phyloP scores from a whole-genome alignment of 176 grass and related monocot species.

The Thalia dealbata region DNA sequence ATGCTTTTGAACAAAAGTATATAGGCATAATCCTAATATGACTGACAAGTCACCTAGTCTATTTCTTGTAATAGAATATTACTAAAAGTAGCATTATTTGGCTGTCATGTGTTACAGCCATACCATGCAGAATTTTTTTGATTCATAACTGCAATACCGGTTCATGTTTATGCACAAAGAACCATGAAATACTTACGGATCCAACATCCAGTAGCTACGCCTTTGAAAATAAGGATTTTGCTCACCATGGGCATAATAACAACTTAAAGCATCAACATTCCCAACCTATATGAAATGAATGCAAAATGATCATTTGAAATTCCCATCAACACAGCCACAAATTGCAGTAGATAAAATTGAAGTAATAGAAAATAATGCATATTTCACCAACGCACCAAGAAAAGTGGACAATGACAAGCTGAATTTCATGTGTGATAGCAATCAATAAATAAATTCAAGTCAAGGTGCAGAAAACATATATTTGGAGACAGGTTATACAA shows the following conservation, averaged over 20 bases:
- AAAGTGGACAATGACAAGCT: not conserved
- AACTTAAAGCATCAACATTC: slow-evolving; percentile 85
- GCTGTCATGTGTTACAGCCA: no score
- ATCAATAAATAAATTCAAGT: not conserved
- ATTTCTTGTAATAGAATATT: no score
- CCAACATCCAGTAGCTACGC: slow-evolving; percentile 87
- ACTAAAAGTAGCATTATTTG: not conserved
- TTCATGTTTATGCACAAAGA: not conserved
- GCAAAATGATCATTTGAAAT: slow-evolving; percentile 3
- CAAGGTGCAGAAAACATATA: not conserved
- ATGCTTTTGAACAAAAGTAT: not conserved
- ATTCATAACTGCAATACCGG: not conserved
- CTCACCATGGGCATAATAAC: slow-evolving; percentile 94
- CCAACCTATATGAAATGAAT: slow-evolving; percentile 47
- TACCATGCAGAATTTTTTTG: not conserved
- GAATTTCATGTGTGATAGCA: not conserved
- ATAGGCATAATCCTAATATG: not conserved
- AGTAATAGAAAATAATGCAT: not conserved
- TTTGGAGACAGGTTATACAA: not conserved
- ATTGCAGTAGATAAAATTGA: not conserved
- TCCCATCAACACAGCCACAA: not conserved
- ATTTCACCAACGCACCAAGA: not conserved
- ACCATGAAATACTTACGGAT: slow-evolving; percentile 46
- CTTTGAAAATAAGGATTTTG: slow-evolving; percentile 89
- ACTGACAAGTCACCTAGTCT: not conserved